These are phyloP conservation scores for Amauroascus niger DNA, from an alignment of 2,329 filamentous ascomycete species.

Conservation along the genomic window DNA sequence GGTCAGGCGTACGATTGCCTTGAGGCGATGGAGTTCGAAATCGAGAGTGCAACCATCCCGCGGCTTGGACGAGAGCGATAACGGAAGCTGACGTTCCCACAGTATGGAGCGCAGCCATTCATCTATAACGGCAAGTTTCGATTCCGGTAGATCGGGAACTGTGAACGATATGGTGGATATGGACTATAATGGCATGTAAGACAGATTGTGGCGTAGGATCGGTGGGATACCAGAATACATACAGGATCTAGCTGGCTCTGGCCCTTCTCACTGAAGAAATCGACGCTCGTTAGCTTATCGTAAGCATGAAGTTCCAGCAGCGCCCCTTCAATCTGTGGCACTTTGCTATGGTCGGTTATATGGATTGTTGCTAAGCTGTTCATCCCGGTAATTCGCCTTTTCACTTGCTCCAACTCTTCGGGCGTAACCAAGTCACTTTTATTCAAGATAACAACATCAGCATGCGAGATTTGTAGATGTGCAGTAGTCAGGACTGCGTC, in stretches of 20 bases:
- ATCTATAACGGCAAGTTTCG: slow-evolving; percentile 58
- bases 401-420: slow-evolving; percentile 59
- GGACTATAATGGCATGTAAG: slow-evolving; percentile 43
- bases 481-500: slow-evolving; percentile 77
- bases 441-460: slow-evolving; percentile 90
- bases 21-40: slow-evolving; percentile 81
- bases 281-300: slow-evolving; percentile 64
- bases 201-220: neutral
- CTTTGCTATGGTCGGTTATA: slow-evolving; percentile 66
- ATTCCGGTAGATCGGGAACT: slow-evolving; percentile 49
- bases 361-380: slow-evolving; percentile 82
- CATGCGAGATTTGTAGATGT: slow-evolving; percentile 92
- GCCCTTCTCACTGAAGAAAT: slow-evolving; percentile 62
- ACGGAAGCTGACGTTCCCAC: slow-evolving; percentile 54
- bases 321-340: slow-evolving; percentile 75
- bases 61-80: slow-evolving; percentile 3
- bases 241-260: slow-evolving; percentile 88
- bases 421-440: slow-evolving; percentile 75
- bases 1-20: slow-evolving; percentile 61
- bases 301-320: slow-evolving; percentile 89
- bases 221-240: slow-evolving; percentile 25
- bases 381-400: slow-evolving; percentile 66
- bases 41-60: slow-evolving; percentile 18
- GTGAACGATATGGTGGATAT: slow-evolving; percentile 74
- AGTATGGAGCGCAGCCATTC: slow-evolving; percentile 71